phyloP scores from a whole-genome alignment of 2,329 filamentous ascomycete genomes.

The Neonectria faginata region DNA sequence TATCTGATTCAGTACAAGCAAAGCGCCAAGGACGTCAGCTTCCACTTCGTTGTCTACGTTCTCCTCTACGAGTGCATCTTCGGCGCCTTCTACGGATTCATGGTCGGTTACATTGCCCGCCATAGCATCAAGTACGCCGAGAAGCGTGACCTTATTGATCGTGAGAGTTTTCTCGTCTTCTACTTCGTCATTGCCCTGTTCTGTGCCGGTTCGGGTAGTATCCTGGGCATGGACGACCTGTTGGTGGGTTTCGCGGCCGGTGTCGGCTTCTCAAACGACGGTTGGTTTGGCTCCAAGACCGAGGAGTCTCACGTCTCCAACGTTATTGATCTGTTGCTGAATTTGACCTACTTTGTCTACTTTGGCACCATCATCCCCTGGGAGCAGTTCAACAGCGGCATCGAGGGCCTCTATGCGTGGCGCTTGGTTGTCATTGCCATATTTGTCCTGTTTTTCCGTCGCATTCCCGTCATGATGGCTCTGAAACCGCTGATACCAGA shows the following conservation, averaged over 20 bases:
- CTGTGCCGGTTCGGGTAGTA: conserved; percentile 91
- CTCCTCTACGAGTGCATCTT: conserved; percentile 97
- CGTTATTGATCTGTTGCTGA: conserved; percentile 97
- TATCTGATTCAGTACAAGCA: conserved; percentile 88
- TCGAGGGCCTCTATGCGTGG: conserved; percentile 85
- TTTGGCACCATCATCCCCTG: conserved; percentile 97
- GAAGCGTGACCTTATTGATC: conserved; percentile 85
- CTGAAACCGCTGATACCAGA: conserved; percentile 95
- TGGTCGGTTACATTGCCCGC: conserved; percentile 88
- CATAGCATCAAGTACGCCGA: conserved; percentile 92
- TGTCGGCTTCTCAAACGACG: conserved; percentile 99
- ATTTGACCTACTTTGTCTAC: conserved; percentile 98
- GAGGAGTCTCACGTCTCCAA: conserved; percentile 99
- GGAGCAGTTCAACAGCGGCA: conserved; percentile 84
- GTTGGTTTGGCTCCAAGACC: conserved; percentile 98
- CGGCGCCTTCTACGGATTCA: conserved; percentile 87
- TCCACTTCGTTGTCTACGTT: conserved; percentile 89
- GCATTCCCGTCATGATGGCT: conserved; percentile 92
- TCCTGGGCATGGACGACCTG: conserved; percentile 92
- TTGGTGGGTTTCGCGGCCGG: conserved; percentile 94
- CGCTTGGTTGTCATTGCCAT: conserved; percentile 92
- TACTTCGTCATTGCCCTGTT: conserved; percentile 98
- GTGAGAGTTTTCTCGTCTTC: conserved; percentile 97
- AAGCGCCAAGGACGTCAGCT: conserved; percentile 74
- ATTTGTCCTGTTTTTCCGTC: conserved; percentile 93